Evolutionary conservation across 257 asterid species (phyloP).

Genomic region (Marsdenia floribunda): DNA sequence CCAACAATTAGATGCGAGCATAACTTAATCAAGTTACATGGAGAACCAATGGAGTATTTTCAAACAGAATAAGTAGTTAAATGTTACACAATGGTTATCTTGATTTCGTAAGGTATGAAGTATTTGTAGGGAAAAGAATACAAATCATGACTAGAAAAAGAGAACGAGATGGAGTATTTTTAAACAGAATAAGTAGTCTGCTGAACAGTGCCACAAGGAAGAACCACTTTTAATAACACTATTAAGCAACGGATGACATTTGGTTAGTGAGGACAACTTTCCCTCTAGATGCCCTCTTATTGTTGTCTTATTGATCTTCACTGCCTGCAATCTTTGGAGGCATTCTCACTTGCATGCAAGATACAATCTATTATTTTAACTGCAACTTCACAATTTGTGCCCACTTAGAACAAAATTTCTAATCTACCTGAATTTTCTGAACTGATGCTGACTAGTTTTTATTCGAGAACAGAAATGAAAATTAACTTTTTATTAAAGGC

Average conservation of each 20-base stretch:
- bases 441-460: neutral
- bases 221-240: neutral
- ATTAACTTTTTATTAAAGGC: slow-evolving; percentile 19
- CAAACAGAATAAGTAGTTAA: too few species aligned
- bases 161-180: neutral
- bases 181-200: neutral
- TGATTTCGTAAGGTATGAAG: neutral
- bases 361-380: neutral
- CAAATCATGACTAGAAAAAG: neutral
- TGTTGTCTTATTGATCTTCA: neutral
- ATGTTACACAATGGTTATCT: too few species aligned
- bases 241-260: neutral
- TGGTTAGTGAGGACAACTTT: neutral
- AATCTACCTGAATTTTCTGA: neutral
- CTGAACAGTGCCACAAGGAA: neutral
- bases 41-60: too few species aligned
- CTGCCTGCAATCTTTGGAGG: neutral
- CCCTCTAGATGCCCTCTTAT: neutral
- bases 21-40: too few species aligned
- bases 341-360: neutral
- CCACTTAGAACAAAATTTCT: neutral
- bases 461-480: slow-evolving; percentile 4
- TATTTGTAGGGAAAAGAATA: neutral
- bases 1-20: too few species aligned
- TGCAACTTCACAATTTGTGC: neutral